phyloP scores from a whole-genome alignment of 2,329 filamentous ascomycete genomes.

The Pseudogymnoascus sp. region DNA sequence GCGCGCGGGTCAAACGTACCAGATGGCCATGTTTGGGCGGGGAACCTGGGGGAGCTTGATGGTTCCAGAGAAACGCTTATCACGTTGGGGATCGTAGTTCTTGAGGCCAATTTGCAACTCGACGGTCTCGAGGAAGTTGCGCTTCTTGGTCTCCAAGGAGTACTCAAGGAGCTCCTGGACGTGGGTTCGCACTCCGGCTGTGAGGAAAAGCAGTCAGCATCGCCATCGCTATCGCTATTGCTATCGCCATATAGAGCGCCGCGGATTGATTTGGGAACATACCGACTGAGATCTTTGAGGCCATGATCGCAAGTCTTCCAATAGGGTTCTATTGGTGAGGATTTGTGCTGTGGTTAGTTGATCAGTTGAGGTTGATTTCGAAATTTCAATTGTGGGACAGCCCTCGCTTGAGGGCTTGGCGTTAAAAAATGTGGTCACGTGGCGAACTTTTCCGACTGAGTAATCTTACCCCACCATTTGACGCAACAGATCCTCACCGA shows the following conservation, averaged over 20 bases:
- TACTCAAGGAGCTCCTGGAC: conserved; percentile 91
- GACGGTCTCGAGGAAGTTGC: conserved; percentile 95
- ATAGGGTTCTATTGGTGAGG: conserved; percentile 68
- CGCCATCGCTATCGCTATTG: neutral
- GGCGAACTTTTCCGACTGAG: neutral
- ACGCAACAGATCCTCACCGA: neutral
- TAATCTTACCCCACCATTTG: neutral
- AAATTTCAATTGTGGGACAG: conserved; percentile 9
- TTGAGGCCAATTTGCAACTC: conserved; percentile 89
- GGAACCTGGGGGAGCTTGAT: conserved; percentile 90
- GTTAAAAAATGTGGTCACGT: neutral
- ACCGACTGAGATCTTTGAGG: conserved; percentile 75
- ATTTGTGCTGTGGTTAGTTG: conserved; percentile 30
- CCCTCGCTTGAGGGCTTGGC: conserved; percentile 7
- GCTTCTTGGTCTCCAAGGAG: conserved; percentile 92
- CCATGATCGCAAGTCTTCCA: conserved; percentile 81
- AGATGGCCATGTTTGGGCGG: conserved; percentile 84
- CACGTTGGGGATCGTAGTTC: conserved; percentile 99
- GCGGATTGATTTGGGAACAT: conserved; percentile 24
- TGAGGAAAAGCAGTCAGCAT: conserved; percentile 32
- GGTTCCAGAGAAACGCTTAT: conserved; percentile 99
- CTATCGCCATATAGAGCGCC: neutral
- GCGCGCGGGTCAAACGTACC: conserved; percentile 38
- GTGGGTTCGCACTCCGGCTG: conserved; percentile 92
- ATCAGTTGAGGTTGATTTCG: neutral